Evolutionary conservation across 352 stramenopile genomes (phyloP), one percentile per base, ranked within the genome.

Genomic region (Globisporangium paddicum): DNA sequence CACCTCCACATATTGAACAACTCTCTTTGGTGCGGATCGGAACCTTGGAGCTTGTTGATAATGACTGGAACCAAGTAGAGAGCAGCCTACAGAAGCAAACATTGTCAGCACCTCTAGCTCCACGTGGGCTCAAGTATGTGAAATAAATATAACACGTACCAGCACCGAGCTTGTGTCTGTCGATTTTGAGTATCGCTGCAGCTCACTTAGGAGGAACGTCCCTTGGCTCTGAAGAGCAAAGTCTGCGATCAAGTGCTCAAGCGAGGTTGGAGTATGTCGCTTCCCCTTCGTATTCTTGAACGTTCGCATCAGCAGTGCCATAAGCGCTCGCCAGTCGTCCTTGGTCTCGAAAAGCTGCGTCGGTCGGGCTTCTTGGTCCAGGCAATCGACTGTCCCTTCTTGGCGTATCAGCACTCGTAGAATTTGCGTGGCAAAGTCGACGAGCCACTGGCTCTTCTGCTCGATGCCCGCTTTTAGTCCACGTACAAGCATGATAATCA

Each of bases 181-280:
- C 8, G 32, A 55, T 30, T 14, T 18, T 34, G 59, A 5, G 28
- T 26, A 50, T 10, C 21, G 11, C 1, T 35, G 21, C 18, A 64
- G 18, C 32, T 59, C 50, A 4, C 11, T 14, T 1, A 50, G 8
- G 58, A 58, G 44, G 4, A 19, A 34, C 2, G 25, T 10, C 1
- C n/a, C 34, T 5, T 55, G 28, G 11, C 49, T 61, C 41, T 63
- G 60, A 23, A 75, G 61, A 1, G 71, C 53, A 16, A 77, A 73
- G 21, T 79, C 72, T 35, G 60, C 57, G 21, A 81, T 44, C 35
- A 81, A 60, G 14, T 73, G 30, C 42, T 77, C 63, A 18, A 79
- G 35, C 8, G n/a, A 10, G 2, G 11, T 9, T 30, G 46, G 1
- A 11, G 14, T 0, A n/a, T 8, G 13, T 28, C 35, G 19, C 7